phyloP scores from a whole-genome alignment of 805 yeast species.

The Lachancea kluyveri region DNA sequence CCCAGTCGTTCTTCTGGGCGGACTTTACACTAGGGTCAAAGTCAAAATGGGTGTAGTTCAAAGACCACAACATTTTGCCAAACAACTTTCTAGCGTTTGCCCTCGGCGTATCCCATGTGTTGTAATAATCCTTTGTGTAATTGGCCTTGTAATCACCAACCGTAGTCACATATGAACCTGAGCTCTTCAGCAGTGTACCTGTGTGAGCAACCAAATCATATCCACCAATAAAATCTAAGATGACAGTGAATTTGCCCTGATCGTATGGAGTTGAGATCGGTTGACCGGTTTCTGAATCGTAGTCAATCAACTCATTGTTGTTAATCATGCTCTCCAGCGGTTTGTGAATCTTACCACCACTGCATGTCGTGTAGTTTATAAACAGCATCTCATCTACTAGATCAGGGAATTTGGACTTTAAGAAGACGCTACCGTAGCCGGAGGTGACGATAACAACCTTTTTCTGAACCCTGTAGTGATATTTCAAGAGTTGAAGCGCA shows the following conservation, averaged over 20 bases:
- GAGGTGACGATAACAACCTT: conserved; percentile 57
- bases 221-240: conserved; percentile 72
- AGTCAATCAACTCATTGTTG: conserved; percentile 32
- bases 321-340: conserved; percentile 27
- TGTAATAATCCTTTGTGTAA: conserved; percentile 33
- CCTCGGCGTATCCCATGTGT: conserved; percentile 32
- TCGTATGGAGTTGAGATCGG: conserved; percentile 22
- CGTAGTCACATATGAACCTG: conserved; percentile 50
- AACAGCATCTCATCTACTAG: conserved; percentile 35
- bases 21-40: conserved; percentile 28
- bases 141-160: conserved; percentile 53
- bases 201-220: conserved; percentile 43
- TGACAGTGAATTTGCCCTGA: conserved; percentile 50
- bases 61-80: conserved; percentile 32
- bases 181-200: conserved; percentile 37
- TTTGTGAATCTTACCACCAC: conserved; percentile 29
- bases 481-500: conserved; percentile 53
- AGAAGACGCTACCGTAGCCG: conserved; percentile 41
- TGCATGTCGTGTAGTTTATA: conserved; percentile 24
- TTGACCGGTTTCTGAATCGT: conserved; percentile 22
- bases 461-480: conserved; percentile 39
- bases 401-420: conserved; percentile 35
- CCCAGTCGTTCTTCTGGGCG: conserved; percentile 33
- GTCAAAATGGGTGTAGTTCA: conserved; percentile 33
- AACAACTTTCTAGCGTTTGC: conserved; percentile 32